Evolutionary conservation across 139 green algal genomes (phyloP).

Genomic region (Coccomyxa sp.): DNA sequence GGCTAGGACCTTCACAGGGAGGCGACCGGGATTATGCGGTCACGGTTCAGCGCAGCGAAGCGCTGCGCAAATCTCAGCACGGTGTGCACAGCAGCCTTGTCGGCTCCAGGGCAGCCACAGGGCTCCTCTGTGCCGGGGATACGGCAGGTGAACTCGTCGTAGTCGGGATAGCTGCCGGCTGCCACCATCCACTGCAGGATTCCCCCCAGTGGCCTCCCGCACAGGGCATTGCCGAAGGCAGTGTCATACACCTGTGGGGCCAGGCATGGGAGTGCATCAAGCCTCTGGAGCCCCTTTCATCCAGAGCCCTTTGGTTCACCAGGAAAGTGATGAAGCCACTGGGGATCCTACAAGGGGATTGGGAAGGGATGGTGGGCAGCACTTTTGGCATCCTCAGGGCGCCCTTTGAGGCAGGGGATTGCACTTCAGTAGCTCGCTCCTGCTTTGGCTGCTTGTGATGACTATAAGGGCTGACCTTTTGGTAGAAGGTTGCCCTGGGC

Average conservation of each 20-base stretch:
- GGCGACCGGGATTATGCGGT: background rate
- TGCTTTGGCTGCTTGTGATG: too few species aligned
- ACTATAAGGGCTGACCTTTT: too few species aligned
- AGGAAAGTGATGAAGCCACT: too few species aligned
- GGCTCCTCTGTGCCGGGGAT: constrained; percentile 2
- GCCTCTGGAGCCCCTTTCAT: too few species aligned
- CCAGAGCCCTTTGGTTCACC: too few species aligned
- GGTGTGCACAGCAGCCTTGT: background rate
- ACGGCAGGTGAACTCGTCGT: constrained; percentile 57
- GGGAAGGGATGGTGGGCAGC: too few species aligned
- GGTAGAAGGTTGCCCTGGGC: constrained; percentile 19
- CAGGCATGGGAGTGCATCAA: too few species aligned
- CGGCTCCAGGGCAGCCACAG: background rate
- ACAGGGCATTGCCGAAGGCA: constrained; percentile 12
- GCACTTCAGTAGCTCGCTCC: too few species aligned
- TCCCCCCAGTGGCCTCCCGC: constrained; percentile 15
- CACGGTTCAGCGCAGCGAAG: background rate
- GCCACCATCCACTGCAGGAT: constrained; percentile 48
- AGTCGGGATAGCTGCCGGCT: constrained; percentile 41
- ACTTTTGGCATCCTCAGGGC: too few species aligned
- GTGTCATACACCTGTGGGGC: constrained; percentile 11
- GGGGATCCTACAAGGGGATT: too few species aligned
- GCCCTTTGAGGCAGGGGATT: too few species aligned
- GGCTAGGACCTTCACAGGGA: too few species aligned
- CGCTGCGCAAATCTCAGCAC: background rate